phyloP scores from a whole-genome alignment of 2,329 filamentous ascomycete species.

The Colletotrichum somersetense region DNA sequence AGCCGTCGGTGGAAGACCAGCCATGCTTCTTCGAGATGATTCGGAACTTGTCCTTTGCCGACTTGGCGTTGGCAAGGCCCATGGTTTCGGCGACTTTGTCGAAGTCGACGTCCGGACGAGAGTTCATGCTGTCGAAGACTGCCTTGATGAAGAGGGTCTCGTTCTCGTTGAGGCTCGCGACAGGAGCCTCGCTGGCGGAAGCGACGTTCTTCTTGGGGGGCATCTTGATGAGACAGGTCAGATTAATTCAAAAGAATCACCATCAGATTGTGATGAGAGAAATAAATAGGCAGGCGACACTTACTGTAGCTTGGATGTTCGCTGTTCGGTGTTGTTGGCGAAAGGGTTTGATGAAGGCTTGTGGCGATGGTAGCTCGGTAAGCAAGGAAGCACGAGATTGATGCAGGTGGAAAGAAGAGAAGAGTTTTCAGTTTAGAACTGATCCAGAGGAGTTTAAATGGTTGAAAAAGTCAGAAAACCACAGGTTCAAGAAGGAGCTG shows the following conservation, averaged over 20 bases:
- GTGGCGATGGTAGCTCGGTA: neutral
- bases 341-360: neutral
- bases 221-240: constrained; percentile 45
- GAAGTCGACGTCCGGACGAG: constrained; percentile 58
- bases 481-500: constrained; percentile 10
- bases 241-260: neutral
- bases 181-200: constrained; percentile 40
- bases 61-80: constrained; percentile 54
- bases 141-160: constrained; percentile 57
- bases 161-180: constrained; percentile 48
- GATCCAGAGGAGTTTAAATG: neutral
- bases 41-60: constrained; percentile 57
- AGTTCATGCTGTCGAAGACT: constrained; percentile 57
- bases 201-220: constrained; percentile 49
- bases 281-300: neutral
- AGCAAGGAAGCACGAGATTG: neutral
- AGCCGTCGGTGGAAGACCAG: constrained; percentile 50
- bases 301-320: neutral
- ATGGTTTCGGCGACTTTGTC: constrained; percentile 52
- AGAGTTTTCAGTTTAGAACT: neutral
- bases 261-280: neutral
- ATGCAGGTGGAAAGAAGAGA: neutral
- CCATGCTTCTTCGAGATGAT: constrained; percentile 56
- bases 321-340: neutral
- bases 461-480: neutral